Evolutionary conservation across 1,284 basidiomycete species (phyloP), one percentile per base, ranked within the genome.

Genomic region (Leccinum holopus): DNA sequence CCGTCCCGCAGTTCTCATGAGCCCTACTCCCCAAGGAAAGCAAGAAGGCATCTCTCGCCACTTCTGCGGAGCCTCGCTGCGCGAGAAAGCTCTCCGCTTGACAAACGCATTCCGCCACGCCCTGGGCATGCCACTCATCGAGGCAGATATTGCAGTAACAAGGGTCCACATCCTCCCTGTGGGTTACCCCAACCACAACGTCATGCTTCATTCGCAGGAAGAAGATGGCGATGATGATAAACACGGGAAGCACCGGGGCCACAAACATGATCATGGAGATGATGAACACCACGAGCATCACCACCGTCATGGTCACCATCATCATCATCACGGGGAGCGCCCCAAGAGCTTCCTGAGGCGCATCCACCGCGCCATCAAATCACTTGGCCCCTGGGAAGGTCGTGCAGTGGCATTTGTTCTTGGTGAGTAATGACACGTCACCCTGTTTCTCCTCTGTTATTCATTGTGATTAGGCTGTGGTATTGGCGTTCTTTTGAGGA

Each of bases 351-450:
- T 90, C 80, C 65, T 82, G 58, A 76, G 73, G 55, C 86, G 90
- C 56, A 76, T 92, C 62, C 83, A 87, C 69, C 76, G 77, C 61
- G 86, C 89, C 2, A 76, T 92, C 61, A 84, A 85, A 78, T 75
- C 83, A 5, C 82, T 92, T 14, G 88, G 90, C n/a, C 84, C 84
- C 25, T 92, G 90, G 89, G 90, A 92, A 75, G 88, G 88, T 58
- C 82, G 89, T 58, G 84, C 85, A 12, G 85, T 92, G 16, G 87
- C 90, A 5, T 92, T 92, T 64, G 89, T 92, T 62, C 81, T 92
- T 18, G 90, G 90, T 90, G 65, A 67, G 85, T 75, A 32, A 30
- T 52, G 3, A 7, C 5, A 4, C 1, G 41, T 58, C 0, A 16
- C 10, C 1, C 9, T 52, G 35, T 56, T 49, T 54, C 12, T 8